Evolutionary conservation across 306 rosid species (phyloP), one percentile per base, ranked within the genome.

Genomic region (Medicago arabica): DNA sequence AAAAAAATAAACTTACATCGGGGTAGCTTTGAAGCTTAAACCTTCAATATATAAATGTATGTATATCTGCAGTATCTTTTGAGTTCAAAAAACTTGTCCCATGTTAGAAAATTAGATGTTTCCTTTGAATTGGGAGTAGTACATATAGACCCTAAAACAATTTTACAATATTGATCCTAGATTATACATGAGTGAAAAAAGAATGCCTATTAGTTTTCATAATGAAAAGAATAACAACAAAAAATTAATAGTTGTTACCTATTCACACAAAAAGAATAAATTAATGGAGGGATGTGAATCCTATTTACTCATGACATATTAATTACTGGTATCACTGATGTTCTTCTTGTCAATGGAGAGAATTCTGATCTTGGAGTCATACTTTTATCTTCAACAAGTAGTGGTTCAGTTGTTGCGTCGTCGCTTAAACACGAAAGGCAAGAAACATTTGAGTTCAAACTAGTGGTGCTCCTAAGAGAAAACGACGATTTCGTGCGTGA

Each of bases 221-320:
- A 76, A 73, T 63, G 73, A 65, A 83, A 84, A 86, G 78, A 85
- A 77, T 78, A 81, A 83, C 65, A 60, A 80, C 61, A 58, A 58
- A 72, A 88, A 76, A 75, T 76, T 80, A 81, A 76, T 74, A 39
- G 73, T 84, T 83, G 82, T 81, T 86, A 78, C 82, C 86, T 90
- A 81, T 86, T 72, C 76, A 84, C 89, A 79, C 65, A 79, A 84
- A 85, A 85, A 84, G 86, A 88, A 90, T 82, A 69, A 81, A 86
- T 55, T 61, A 88, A 77, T 81, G 36, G 8, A 11, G 23, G 12
- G 69, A 67, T 18, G 64, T 18, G 64, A 75, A 80, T 83, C 71
- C 78, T 83, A 72, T 67, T 76, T 74, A 50, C 31, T 86, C 80
- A 74, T 28, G 75, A 58, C 18, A 18, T 53, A 62, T 77, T 80